Evolutionary conservation across 257 asterid species (phyloP), one percentile per base, ranked within the genome.

Genomic region (Gynochthodes officinalis): DNA sequence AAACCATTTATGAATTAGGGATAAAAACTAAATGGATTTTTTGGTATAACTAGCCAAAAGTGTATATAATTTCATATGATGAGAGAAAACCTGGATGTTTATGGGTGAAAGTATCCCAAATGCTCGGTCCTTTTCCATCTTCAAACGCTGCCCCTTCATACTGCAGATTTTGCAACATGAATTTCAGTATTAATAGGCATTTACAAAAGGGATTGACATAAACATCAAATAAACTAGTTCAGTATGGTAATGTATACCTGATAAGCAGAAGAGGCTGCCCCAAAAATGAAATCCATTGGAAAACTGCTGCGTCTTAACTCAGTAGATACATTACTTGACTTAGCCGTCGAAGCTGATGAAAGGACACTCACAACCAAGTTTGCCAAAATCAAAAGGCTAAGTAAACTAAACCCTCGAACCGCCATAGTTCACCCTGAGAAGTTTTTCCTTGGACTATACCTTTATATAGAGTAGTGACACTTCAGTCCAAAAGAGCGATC

Each of bases 71-170:
- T n/a, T n/a, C n/a, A 13, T 18, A 50, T n/a, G n/a, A 16, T 23
- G 52, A 10, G n/a, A 23, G 25, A 2, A 57, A 13, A 68, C 76
- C 55, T 61, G 76, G 75, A 59, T 59, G 35, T 72, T 40, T 12
- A 15, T 16, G 69, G 59, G 74, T 28, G 67, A 69, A 84, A 27
- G 44, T 74, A 78, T 81, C 88, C 88, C 88, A 83, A 14, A 71
- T 71, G 54, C 82, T 83, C 1, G 58, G 73, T 40, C 84, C 77
- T 69, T 70, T 83, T 16, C 83, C 84, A 74, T 64, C 81, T 67
- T 64, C 50, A 50, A 25, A 62, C 16, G 76, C 65, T 16, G 77
- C 77, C 28, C 80, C 84, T 73, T 81, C 86, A 25, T 50, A 52
- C 73, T 69, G 35, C 58, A 27, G 18, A n/a, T 13, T n/a, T n/a